Evolutionary conservation across 2,329 filamentous ascomycete species (phyloP), one percentile per base, ranked within the genome.

Genomic region (Magnaporthiopsis rhizophila): DNA sequence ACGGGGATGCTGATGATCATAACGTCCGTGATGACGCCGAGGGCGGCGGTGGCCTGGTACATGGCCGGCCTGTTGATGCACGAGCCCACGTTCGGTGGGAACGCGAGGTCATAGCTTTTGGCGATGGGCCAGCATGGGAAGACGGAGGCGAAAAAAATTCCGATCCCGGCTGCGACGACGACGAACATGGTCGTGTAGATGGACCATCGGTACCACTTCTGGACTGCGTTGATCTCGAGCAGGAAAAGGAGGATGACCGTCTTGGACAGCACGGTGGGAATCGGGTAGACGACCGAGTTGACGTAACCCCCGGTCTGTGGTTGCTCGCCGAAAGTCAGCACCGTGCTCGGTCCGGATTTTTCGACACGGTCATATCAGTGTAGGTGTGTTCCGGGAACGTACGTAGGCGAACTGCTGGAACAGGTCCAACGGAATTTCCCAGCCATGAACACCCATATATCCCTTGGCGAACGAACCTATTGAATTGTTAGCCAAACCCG

Each of bases 21-120:
- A 12, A 67, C 30, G 58, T 68, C 67, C 6, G 66, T 67, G 53
- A 66, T 58, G 36, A 64, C 64, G 28, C 66, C 66, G 9, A 68
- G 61, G 9, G 63, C 64, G 18, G 67, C 67, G 6, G 65, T 67
- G 12, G 67, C 66, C 38, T 66, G 60, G 60, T 66, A 67, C 45
- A 68, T 53, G 15, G 65, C 64, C 13, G 64, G 60, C 5, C 61
- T 62, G 58, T 68, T 58, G 59, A 68, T 65, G 63, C 67, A 68
- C 3, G 59, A 62, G 53, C 64, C 65, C 2, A 61, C 34, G 26
- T 60, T 58, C 13, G 24, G 6, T 0, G 36, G 36, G 9, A 62
- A 56, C n/a, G 45, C 64, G n/a, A 67, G 62, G 45, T 68, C 58
- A 63, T 64, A 68, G 28, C 61, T 57, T 24, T 59, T 61, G 45